Conservation (phyloP, 257 asterid species). For the Dorcoceras hygrometricum region DNA sequence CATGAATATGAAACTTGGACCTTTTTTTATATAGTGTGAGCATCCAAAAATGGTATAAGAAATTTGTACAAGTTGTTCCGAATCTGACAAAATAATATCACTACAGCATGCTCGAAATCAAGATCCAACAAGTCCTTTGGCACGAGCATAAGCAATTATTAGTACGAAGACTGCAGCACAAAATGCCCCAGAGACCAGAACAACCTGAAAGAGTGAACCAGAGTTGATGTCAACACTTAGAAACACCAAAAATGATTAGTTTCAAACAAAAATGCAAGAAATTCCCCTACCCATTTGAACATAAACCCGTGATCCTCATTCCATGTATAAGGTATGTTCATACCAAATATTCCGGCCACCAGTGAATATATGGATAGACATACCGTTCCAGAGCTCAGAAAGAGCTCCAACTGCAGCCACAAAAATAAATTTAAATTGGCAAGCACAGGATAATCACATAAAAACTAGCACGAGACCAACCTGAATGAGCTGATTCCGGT, state of each 20-base stretch:
- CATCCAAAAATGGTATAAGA: background rate
- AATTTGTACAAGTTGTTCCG: background rate
- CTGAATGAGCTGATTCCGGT: constrained; percentile 95
- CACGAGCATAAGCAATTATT: constrained; percentile 62
- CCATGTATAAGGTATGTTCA: constrained; percentile 94
- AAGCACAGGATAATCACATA: background rate
- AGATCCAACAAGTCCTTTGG: constrained; percentile 77
- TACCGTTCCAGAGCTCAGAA: constrained; percentile 80
- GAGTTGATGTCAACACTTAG: background rate
- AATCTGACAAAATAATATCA: background rate
- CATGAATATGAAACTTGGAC: background rate
- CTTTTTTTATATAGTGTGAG: background rate
- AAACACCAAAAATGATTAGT: background rate
- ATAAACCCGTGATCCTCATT: constrained; percentile 44
- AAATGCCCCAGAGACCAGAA: constrained; percentile 29
- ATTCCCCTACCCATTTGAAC: constrained; percentile 80
- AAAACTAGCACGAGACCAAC: constrained; percentile 29
- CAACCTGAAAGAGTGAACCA: constrained; percentile 48
- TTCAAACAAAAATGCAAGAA: background rate
- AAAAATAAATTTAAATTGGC: background rate
- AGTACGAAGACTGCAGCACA: constrained; percentile 40
- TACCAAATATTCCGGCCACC: constrained; percentile 75
- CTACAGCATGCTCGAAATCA: constrained; percentile 23
- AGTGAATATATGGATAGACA: constrained; percentile 55
- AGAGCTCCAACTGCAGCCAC: constrained; percentile 73